Evolutionary conservation across 805 yeast genomes (phyloP).

Genomic region (Blastobotrys americana): DNA sequence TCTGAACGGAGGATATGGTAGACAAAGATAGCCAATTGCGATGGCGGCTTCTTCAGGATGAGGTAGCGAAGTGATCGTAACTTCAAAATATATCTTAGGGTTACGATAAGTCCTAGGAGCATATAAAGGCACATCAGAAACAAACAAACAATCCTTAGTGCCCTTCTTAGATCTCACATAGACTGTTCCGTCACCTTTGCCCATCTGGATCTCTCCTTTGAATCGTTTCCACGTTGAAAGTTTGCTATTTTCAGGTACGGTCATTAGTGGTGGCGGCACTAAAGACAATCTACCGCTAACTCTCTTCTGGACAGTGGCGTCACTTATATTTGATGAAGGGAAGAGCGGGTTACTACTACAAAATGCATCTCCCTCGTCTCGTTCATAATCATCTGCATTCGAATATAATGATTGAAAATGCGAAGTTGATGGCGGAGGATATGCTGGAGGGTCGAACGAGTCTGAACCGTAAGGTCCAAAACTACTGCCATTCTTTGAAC

Average conservation of each 20-base stretch:
- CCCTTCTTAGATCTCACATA: conserved; percentile 13
- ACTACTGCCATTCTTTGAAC: neutral
- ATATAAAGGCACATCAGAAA: conserved; percentile 15
- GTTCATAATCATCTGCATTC: conserved; percentile 10
- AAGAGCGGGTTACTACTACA: conserved; percentile 7
- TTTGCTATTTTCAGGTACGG: conserved; percentile 5
- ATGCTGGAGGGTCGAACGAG: conserved; percentile 9
- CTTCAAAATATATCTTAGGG: conserved; percentile 21
- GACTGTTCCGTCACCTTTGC: conserved; percentile 14
- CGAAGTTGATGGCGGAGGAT: conserved; percentile 8
- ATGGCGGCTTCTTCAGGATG: conserved; percentile 19
- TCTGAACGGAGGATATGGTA: conserved; percentile 25
- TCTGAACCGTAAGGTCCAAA: neutral
- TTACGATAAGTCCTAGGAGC: conserved; percentile 9
- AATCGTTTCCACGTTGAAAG: conserved; percentile 13
- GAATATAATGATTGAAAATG: conserved; percentile 10
- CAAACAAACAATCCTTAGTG: conserved; percentile 14
- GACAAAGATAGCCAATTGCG: conserved; percentile 23
- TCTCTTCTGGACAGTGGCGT: neutral
- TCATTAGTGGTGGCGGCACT: conserved; percentile 13
- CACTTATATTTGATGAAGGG: neutral
- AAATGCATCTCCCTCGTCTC: conserved; percentile 12
- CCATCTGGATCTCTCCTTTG: conserved; percentile 14
- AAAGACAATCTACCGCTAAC: neutral
- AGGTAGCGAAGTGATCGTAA: conserved; percentile 18